Conservation (phyloP, 2,329 filamentous ascomycete genomes). For the Aspergillus sp. region DNA sequence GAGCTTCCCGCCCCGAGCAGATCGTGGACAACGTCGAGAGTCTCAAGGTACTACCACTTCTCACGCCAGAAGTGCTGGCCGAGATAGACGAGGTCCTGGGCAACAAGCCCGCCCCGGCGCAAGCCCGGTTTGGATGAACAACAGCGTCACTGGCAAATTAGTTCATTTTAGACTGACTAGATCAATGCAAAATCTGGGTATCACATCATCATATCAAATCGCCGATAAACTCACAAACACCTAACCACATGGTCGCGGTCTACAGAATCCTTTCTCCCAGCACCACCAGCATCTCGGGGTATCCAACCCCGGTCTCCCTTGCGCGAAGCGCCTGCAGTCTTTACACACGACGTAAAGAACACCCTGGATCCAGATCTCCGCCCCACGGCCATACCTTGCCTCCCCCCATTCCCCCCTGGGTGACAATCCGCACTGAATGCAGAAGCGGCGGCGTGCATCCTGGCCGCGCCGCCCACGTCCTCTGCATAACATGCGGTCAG, state of each 20-base stretch:
- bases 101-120: constrained; percentile 29
- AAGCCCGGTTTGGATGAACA: constrained; percentile 17
- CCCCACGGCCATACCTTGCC: constrained; percentile 29
- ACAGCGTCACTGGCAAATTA: not conserved
- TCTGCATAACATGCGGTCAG: constrained; percentile 27
- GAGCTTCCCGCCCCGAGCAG: constrained; percentile 48
- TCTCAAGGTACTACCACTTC: constrained; percentile 44
- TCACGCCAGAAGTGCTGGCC: constrained; percentile 46
- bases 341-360: constrained; percentile 25
- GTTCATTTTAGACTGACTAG: not conserved
- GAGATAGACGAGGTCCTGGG: constrained; percentile 45
- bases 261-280: not conserved
- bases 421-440: constrained; percentile 27
- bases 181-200: not conserved
- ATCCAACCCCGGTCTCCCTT: constrained; percentile 8
- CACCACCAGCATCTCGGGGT: constrained; percentile 17
- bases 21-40: constrained; percentile 47
- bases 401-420: constrained; percentile 18
- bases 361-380: constrained; percentile 21
- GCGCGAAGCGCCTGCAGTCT: constrained; percentile 20
- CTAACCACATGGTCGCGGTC: not conserved
- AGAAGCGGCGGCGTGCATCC: constrained; percentile 27
- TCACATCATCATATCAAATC: not conserved
- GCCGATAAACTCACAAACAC: not conserved
- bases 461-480: constrained; percentile 19